A percentile compares a stretch with the other conserved stretches of the same genome.
Evolutionary conservation across 495 filamentous ascomycete genomes (phyloP).

Genomic region (Massariosphaeria phaeospora): DNA sequence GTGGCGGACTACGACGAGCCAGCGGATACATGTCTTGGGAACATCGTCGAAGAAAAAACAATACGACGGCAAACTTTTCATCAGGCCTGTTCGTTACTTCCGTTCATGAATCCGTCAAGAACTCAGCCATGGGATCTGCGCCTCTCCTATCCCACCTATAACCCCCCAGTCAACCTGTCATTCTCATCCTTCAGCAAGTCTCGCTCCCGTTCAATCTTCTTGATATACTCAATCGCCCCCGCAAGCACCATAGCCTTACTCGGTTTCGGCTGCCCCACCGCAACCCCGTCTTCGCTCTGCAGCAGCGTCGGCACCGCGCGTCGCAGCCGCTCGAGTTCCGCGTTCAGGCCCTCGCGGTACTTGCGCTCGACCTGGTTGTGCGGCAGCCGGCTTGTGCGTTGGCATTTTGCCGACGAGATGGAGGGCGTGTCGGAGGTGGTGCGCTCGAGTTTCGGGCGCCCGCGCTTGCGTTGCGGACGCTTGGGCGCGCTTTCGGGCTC

Average conservation of each 20-base stretch:
- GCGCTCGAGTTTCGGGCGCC: constrained; percentile 18
- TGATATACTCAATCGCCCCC: constrained; percentile 33
- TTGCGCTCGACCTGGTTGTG: constrained; percentile 38
- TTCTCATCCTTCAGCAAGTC: constrained; percentile 24
- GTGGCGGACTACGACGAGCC: too few species aligned
- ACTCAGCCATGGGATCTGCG: background rate
- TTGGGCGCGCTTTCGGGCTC: constrained; percentile 9
- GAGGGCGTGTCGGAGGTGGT: constrained; percentile 8
- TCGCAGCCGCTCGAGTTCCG: constrained; percentile 31
- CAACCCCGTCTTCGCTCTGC: constrained; percentile 22
- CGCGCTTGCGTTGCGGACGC: constrained; percentile 15
- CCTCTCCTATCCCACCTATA: background rate
- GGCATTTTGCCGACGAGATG: constrained; percentile 4
- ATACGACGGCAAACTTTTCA: too few species aligned
- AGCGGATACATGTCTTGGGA: too few species aligned
- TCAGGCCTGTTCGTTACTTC: too few species aligned
- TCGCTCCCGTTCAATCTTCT: constrained; percentile 26
- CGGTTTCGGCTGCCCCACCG: constrained; percentile 25
- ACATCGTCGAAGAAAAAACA: too few species aligned
- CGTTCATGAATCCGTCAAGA: background rate
- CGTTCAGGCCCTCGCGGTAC: constrained; percentile 33
- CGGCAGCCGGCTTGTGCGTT: constrained; percentile 19
- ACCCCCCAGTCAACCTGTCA: constrained; percentile 3
- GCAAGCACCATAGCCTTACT: constrained; percentile 33
- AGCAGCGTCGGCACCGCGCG: constrained; percentile 29